Evolutionary conservation across 345 rosid species (phyloP).

Genomic region (Bretschneidera sinensis): DNA sequence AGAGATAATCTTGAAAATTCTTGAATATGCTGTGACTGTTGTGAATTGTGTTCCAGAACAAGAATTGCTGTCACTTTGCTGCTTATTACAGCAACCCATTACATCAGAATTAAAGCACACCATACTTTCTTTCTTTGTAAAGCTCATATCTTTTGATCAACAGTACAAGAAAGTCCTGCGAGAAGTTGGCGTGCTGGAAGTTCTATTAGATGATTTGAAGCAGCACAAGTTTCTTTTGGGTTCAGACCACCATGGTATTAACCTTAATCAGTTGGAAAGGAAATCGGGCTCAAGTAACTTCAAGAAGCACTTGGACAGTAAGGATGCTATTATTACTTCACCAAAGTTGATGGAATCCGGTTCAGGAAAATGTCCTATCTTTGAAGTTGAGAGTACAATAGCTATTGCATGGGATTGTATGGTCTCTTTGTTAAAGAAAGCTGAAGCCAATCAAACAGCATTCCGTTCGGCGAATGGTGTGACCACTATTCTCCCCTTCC

Average conservation of each 20-base stretch:
- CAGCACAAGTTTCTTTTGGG: conserved; percentile 88
- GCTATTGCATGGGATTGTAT: conserved; percentile 93
- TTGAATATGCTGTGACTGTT: conserved; percentile 97
- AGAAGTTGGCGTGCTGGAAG: conserved; percentile 97
- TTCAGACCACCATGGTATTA: conserved; percentile 46
- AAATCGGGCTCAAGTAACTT: conserved; percentile 77
- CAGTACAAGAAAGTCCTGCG: conserved; percentile 95
- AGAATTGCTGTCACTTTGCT: conserved; percentile 93
- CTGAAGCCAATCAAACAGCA: conserved; percentile 85
- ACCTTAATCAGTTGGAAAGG: conserved; percentile 44
- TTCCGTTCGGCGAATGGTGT: conserved; percentile 91
- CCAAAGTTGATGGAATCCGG: conserved; percentile 89
- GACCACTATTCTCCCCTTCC: conserved; percentile 75
- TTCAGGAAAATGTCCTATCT: conserved; percentile 71
- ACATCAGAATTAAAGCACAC: conserved; percentile 86
- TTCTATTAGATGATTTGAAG: conserved; percentile 88
- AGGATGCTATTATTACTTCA: conserved; percentile 84
- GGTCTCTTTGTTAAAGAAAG: conserved; percentile 87
- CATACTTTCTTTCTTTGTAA: conserved; percentile 88
- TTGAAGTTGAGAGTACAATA: conserved; percentile 77
- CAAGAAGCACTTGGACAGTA: conserved; percentile 74
- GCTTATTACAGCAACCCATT: conserved; percentile 96
- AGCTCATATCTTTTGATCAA: conserved; percentile 96
- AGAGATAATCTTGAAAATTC: conserved; percentile 93
- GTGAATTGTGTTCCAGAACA: conserved; percentile 99